A percentile compares a stretch with the other conserved stretches of the same genome.
These are phyloP conservation scores for Asterophora lycoperdoides DNA, from an alignment of 768 basidiomycete species.

Conservation along the genomic window DNA sequence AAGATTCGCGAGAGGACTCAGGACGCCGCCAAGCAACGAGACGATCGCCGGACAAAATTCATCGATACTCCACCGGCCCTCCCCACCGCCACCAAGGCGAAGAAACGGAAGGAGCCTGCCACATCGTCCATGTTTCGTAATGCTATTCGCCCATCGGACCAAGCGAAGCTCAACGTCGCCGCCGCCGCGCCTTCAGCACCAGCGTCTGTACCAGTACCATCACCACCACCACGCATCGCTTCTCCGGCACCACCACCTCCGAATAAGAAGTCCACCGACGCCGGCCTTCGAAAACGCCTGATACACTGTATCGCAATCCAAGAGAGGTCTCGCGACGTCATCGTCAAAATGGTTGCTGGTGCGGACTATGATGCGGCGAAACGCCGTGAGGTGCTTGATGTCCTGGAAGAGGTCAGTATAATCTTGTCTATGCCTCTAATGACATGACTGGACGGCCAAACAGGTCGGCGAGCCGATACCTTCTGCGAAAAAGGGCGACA, in stretches of 20 bases:
- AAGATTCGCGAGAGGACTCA: slow-evolving; percentile 44
- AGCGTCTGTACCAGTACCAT: slow-evolving; percentile 18
- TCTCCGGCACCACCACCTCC: slow-evolving; percentile 5
- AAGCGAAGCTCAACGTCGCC: slow-evolving; percentile 26
- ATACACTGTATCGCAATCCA: slow-evolving; percentile 49
- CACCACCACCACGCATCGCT: too few species aligned
- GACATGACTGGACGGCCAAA: not conserved
- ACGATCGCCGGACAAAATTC: slow-evolving; percentile 43
- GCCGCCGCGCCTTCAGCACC: slow-evolving; percentile 26
- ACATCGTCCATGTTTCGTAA: slow-evolving; percentile 37
- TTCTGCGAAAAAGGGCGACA: slow-evolving; percentile 30
- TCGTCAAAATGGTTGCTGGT: slow-evolving; percentile 46
- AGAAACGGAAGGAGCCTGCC: slow-evolving; percentile 38
- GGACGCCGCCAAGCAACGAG: slow-evolving; percentile 39
- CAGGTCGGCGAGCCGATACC: slow-evolving; percentile 50
- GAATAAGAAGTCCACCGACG: slow-evolving; percentile 15
- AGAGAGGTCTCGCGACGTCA: slow-evolving; percentile 46
- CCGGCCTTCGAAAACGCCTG: slow-evolving; percentile 37
- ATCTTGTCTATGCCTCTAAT: not conserved
- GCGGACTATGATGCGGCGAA: slow-evolving; percentile 28
- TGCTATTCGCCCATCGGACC: slow-evolving; percentile 24
- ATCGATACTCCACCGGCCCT: slow-evolving; percentile 44
- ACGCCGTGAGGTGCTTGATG: slow-evolving; percentile 40
- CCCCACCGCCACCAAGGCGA: slow-evolving; percentile 25
- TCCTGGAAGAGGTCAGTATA: slow-evolving; percentile 48